Conservation (phyloP, 805 yeast species). For the Schizosaccharomyces osmophilus region DNA sequence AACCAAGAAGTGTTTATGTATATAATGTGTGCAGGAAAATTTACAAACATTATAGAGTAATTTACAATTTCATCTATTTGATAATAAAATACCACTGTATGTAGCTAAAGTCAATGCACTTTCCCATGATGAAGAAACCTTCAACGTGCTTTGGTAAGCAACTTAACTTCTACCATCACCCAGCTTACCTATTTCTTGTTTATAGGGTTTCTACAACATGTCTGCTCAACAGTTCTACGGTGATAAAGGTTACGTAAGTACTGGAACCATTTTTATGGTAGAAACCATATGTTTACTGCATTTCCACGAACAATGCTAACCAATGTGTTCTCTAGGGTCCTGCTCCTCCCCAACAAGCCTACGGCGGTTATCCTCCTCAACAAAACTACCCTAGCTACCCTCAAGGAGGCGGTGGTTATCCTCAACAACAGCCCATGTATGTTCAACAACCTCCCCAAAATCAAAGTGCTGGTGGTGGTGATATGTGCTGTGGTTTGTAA, state of each 20-base stretch:
- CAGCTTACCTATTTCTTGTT: background rate
- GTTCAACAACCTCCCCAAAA: background rate
- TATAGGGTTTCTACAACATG: background rate
- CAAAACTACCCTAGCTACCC: background rate
- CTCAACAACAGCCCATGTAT: conserved; percentile 1
- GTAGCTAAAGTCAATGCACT: too few relatives aligned
- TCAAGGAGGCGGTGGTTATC: background rate
- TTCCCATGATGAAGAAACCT: too few relatives aligned
- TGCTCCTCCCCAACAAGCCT: background rate
- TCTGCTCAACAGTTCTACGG: conserved; percentile 1
- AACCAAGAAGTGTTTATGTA: too few relatives aligned
- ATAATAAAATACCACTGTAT: too few relatives aligned
- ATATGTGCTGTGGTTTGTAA: conserved; percentile 1
- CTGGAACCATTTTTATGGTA: background rate
- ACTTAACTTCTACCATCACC: background rate
- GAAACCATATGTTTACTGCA: background rate
- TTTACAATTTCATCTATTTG: too few relatives aligned
- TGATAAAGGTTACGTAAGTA: background rate
- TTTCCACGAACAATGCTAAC: background rate
- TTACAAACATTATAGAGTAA: too few relatives aligned
- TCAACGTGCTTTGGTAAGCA: background rate
- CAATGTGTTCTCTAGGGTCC: background rate
- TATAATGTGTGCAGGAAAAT: too few relatives aligned
- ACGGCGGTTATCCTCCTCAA: background rate
- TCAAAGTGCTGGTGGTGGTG: background rate